These are phyloP conservation scores for Scleroderma bovista DNA, from an alignment of 768 basidiomycete genomes.

Conservation along the genomic window DNA sequence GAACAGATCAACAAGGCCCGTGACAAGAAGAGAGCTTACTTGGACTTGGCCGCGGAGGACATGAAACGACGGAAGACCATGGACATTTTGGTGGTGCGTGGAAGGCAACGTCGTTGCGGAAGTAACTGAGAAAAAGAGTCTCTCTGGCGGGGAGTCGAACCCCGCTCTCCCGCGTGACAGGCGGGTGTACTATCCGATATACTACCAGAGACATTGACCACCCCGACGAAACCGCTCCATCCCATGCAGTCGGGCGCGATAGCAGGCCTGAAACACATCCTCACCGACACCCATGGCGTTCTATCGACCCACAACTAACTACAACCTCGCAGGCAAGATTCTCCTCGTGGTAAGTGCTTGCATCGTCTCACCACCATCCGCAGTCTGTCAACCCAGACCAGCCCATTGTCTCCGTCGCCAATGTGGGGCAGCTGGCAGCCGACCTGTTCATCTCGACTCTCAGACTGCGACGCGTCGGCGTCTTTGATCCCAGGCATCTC, in stretches of 20 bases:
- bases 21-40: conserved; percentile 10
- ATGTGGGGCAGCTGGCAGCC: conserved; percentile 72
- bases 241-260: too few relatives aligned
- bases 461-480: conserved; percentile 52
- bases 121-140: conserved; percentile 1
- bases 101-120: neutral
- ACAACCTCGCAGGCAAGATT: conserved; percentile 24
- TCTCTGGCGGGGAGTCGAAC: conserved; percentile 32
- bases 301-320: conserved; percentile 21
- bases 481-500: conserved; percentile 56
- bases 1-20: neutral
- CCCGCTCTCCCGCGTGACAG: conserved; percentile 31
- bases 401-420: conserved; percentile 77
- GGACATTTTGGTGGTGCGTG: conserved; percentile 33
- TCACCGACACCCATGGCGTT: conserved; percentile 22
- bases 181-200: conserved; percentile 39
- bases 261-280: too few relatives aligned
- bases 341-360: conserved; percentile 24
- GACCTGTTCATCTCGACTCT: conserved; percentile 71
- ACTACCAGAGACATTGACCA: conserved; percentile 15
- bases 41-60: conserved; percentile 40
- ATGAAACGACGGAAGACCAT: conserved; percentile 48
- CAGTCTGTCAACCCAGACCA: conserved; percentile 17
- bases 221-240: neutral
- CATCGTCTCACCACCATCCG: neutral